Evolutionary conservation across 805 yeast species (phyloP), one percentile per base, ranked within the genome.

Genomic region (Vanderwaltozyma yarrowii): DNA sequence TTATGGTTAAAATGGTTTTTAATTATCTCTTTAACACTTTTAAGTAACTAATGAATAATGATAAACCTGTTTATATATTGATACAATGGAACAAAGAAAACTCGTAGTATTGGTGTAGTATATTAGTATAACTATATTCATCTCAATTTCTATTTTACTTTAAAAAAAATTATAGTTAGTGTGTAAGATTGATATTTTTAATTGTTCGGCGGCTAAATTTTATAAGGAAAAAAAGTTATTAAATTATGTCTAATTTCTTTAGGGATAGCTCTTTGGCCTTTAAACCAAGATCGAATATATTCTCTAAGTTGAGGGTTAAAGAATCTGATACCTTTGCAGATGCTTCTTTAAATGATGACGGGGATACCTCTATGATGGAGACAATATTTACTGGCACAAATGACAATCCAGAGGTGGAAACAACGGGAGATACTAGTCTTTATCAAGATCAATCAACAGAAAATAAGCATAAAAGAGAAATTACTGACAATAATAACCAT

Each of bases 231-330:
- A 13, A 3, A 21, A 10, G 12, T 18, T 17, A 7, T 24, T 16
- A 3, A 23, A 24, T 27, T 5, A 59, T 60, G 64, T 51, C 62
- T 2, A 57, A 54, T 33, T 56, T 59, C 45, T 58, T 57, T 36
- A 52, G 60, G 32, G 61, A 58, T 38, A 46, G 49, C 20, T 39
- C 56, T 2, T 35, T 49, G 15, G 56, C 56, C 4, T 60, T 59
- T 26, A 58, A 55, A 36, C 58, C 62, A n/a, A 49, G 61, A 21
- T 40, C 60, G 1, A 58, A 56, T 35, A 51, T 60, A 10, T 58
- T 58, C 38, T 45, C 56, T 0, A 57, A 56, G 37, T 32, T 58
- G 11, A 47, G 57, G 29, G 41, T 41, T 9, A 51, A 46, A n/a
- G 55, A 53, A 4, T 21, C 39, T n/a, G 49, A 12, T 7, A 4